These are phyloP conservation scores for Eutrema japonicum DNA, from an alignment of 345 rosid species.

Conservation along the genomic window DNA sequence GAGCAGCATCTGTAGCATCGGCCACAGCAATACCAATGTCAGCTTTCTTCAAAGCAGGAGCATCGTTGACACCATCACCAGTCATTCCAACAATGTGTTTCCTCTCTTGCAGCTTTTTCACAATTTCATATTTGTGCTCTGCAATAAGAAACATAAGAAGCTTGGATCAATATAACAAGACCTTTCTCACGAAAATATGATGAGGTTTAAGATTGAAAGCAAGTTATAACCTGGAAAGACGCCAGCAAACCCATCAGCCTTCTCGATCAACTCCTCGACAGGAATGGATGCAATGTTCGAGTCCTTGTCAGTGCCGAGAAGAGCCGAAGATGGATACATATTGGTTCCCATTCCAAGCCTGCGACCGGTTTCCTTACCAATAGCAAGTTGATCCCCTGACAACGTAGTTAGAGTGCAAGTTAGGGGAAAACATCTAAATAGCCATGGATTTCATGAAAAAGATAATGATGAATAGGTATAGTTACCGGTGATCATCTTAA, in stretches of 20 bases:
- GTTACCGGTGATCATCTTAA: conserved; percentile 92
- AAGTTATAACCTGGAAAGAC: conserved; percentile 74
- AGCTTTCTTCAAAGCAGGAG: conserved; percentile 84
- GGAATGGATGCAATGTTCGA: conserved; percentile 53
- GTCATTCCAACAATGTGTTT: conserved; percentile 96
- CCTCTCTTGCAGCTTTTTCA: conserved; percentile 70
- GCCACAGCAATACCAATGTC: conserved; percentile 96
- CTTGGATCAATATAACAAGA: conserved; percentile 17
- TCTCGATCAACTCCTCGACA: conserved; percentile 80
- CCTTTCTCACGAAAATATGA: conserved; percentile 10
- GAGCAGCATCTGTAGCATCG: conserved; percentile 94
- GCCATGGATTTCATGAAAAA: conserved; percentile 9
- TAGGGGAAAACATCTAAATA: conserved; percentile 14
- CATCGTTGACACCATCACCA: conserved; percentile 94
- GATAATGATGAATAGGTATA: conserved; percentile 5
- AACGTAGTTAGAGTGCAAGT: conserved; percentile 25
- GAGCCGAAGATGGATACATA: conserved; percentile 91
- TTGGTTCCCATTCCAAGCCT: conserved; percentile 98
- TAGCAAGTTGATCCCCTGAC: conserved; percentile 90
- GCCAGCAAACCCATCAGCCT: conserved; percentile 93
- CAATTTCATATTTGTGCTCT: conserved; percentile 93
- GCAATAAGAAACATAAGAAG: conserved; percentile 34
- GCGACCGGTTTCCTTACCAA: conserved; percentile 93
- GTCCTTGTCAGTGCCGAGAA: conserved; percentile 72
- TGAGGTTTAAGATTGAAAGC: conserved; percentile 20